Evolutionary conservation across 2,329 filamentous ascomycete species (phyloP).

Genomic region (Alternaria sp.): DNA sequence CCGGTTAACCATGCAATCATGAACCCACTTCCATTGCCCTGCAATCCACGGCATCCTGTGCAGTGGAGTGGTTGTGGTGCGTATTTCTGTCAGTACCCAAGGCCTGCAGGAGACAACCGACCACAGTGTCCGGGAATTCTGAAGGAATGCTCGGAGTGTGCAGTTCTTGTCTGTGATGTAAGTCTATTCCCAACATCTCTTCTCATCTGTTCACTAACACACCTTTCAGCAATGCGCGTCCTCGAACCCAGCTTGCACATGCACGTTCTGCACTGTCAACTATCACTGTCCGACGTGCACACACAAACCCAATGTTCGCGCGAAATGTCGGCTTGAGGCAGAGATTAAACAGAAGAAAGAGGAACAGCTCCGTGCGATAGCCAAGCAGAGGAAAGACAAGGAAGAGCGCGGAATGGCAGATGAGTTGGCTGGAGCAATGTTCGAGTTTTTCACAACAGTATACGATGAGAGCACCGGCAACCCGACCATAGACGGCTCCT

Average conservation of each 20-base stretch:
- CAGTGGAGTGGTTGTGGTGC: conserved; percentile 56
- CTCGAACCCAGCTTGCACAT: conserved; percentile 46
- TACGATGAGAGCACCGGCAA: conserved; percentile 27
- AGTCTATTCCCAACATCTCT: conserved; percentile 22
- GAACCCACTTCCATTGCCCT: conserved; percentile 50
- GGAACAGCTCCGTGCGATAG: conserved; percentile 39
- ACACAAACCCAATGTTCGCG: conserved; percentile 43
- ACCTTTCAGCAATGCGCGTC: conserved; percentile 39
- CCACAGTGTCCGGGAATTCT: conserved; percentile 48
- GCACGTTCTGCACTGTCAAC: conserved; percentile 51
- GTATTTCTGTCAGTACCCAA: conserved; percentile 53
- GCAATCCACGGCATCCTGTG: conserved; percentile 53
- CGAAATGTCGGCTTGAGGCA: conserved; percentile 49
- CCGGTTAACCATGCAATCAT: conserved; percentile 39
- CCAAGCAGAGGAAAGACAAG: conserved; percentile 43
- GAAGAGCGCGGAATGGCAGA: conserved; percentile 47
- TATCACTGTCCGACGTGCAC: conserved; percentile 53
- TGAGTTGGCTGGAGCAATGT: conserved; percentile 46
- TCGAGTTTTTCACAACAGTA: conserved; percentile 45
- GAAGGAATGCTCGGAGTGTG: conserved; percentile 52
- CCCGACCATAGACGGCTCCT: conserved; percentile 5
- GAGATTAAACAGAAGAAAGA: conserved; percentile 45
- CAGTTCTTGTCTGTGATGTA: conserved; percentile 54
- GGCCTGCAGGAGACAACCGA: conserved; percentile 51
- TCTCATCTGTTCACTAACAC: conserved; percentile 14